Evolutionary conservation across 768 basidiomycete species (phyloP).

Genomic region (Tulasnella sp.): DNA sequence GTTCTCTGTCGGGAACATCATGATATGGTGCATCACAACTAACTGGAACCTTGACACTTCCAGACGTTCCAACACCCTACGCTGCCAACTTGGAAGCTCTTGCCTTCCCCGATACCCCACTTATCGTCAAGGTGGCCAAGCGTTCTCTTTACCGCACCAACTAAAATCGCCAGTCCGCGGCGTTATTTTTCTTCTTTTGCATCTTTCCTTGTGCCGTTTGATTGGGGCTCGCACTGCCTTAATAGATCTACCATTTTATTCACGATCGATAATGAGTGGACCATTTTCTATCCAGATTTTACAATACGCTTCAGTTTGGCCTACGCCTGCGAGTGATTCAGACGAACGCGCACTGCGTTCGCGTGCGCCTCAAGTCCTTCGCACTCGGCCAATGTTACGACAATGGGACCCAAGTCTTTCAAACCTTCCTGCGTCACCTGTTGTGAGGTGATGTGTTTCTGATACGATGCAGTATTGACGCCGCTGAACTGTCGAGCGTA

Average conservation of each 20-base stretch:
- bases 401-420: constrained; percentile 73
- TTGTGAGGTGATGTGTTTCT: constrained; percentile 98
- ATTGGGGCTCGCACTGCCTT: background rate
- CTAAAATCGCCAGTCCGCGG: constrained; percentile 38
- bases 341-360: constrained; percentile 86
- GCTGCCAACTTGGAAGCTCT: constrained; percentile 83
- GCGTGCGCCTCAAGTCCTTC: constrained; percentile 95
- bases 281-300: background rate
- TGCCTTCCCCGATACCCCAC: constrained; percentile 87
- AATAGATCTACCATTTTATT: constrained; percentile 15
- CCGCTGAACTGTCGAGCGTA: constrained; percentile 98
- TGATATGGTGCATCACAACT: background rate
- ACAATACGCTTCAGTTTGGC: background rate
- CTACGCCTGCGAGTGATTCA: constrained; percentile 35
- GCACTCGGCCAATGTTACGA: constrained; percentile 85
- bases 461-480: constrained; percentile 95
- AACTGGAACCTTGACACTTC: background rate
- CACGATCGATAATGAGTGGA: constrained; percentile 8
- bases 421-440: constrained; percentile 80
- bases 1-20: background rate
- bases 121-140: constrained; percentile 93
- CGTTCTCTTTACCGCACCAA: constrained; percentile 87
- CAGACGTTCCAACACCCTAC: constrained; percentile 91
- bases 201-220: background rate
- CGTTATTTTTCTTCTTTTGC: background rate